Conservation (phyloP, 345 rosid species). For the Rhodamnia rubescens region DNA sequence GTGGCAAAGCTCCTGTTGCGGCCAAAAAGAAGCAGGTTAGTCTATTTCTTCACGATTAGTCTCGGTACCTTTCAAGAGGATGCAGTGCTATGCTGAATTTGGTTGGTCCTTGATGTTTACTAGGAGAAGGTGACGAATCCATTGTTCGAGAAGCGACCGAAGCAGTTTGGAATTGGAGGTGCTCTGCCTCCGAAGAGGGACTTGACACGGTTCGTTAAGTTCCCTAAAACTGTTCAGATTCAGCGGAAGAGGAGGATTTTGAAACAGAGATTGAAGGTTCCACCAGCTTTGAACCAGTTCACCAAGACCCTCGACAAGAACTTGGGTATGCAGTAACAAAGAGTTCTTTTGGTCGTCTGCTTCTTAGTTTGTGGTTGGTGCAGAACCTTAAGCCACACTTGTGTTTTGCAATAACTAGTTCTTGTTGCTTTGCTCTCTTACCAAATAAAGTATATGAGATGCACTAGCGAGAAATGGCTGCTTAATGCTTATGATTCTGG, state of each 20-base stretch:
- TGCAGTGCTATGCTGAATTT: neutral
- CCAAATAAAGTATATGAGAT: neutral
- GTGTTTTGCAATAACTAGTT: neutral
- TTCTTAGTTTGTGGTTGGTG: neutral
- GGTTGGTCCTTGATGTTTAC: neutral
- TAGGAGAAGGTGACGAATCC: constrained; percentile 68
- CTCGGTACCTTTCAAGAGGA: neutral
- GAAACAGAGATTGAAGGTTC: constrained; percentile 79
- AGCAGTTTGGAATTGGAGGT: constrained; percentile 85
- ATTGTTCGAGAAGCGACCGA: constrained; percentile 69
- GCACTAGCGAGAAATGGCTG: neutral
- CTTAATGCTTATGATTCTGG: neutral
- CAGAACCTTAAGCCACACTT: neutral
- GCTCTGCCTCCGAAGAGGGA: constrained; percentile 87
- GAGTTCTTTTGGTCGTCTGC: neutral
- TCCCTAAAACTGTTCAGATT: constrained; percentile 59
- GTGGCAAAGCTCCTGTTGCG: constrained; percentile 19
- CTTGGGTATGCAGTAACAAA: constrained; percentile 27
- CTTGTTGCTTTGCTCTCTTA: neutral
- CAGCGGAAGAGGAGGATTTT: constrained; percentile 80
- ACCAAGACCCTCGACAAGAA: constrained; percentile 92
- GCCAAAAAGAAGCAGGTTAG: constrained; percentile 47
- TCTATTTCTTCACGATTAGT: neutral
- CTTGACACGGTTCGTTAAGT: constrained; percentile 57
- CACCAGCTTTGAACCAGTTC: constrained; percentile 79